phyloP scores from a whole-genome alignment of 768 basidiomycete species.

The Lactarius psammicola region DNA sequence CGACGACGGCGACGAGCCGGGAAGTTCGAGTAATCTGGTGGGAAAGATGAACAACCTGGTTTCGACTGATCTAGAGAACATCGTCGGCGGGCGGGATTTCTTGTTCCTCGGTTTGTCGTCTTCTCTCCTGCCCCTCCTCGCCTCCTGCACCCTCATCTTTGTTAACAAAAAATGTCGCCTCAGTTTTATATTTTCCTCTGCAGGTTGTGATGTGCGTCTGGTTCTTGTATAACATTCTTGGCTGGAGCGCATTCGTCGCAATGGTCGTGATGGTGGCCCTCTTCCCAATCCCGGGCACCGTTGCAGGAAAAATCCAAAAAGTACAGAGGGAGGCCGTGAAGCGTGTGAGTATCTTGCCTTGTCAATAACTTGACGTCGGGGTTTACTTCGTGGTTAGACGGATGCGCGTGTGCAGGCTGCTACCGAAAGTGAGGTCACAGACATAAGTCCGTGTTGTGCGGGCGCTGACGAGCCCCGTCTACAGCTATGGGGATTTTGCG shows the following conservation, averaged over 20 bases:
- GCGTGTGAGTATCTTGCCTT: slow-evolving; percentile 10
- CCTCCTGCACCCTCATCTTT: neutral
- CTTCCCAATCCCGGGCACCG: slow-evolving; percentile 43
- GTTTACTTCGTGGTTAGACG: slow-evolving; percentile 36
- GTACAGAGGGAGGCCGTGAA: slow-evolving; percentile 41
- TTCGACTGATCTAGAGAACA: slow-evolving; percentile 53
- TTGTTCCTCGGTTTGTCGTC: slow-evolving; percentile 18
- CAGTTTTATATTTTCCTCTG: no score
- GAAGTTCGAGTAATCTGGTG: no score
- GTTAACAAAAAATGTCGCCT: neutral
- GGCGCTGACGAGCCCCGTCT: slow-evolving; percentile 4
- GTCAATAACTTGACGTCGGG: neutral
- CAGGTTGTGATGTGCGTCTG: no score
- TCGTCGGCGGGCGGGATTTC: slow-evolving; percentile 34
- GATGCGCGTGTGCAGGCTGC: slow-evolving; percentile 47
- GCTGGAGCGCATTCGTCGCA: no score
- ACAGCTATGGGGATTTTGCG: slow-evolving; percentile 41
- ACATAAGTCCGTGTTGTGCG: neutral
- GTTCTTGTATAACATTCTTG: no score
- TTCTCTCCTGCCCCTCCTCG: slow-evolving; percentile 18
- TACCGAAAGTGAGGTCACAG: slow-evolving; percentile 39
- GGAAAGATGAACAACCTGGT: slow-evolving; percentile 68
- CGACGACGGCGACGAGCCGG: no score
- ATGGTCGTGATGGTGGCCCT: slow-evolving; percentile 41
- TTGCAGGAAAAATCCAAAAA: slow-evolving; percentile 39